Conservation (phyloP, 192 early-diverging fungal species). For the Linnemannia hyalina region DNA sequence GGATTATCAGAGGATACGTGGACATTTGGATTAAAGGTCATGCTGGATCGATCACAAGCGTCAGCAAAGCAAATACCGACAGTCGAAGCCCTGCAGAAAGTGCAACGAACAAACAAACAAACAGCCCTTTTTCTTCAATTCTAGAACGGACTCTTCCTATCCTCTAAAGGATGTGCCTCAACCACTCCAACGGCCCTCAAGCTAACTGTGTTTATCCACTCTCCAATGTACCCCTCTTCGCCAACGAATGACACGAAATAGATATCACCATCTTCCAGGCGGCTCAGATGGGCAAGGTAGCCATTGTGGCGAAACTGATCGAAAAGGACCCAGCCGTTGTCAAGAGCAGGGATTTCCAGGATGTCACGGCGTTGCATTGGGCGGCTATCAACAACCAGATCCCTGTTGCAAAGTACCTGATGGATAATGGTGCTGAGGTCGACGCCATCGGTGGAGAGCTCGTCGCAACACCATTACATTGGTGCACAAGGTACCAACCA, state of each 20-base stretch:
- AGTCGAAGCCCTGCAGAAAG: not conserved
- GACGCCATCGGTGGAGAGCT: conserved; percentile 83
- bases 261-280: conserved; percentile 75
- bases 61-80: not conserved
- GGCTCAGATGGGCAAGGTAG: conserved; percentile 77
- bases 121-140: not conserved
- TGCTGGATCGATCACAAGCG: not conserved
- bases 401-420: conserved; percentile 77
- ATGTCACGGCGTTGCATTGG: conserved; percentile 87
- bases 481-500: conserved; percentile 81
- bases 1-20: not conserved
- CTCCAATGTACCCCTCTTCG: not conserved
- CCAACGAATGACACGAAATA: conserved; percentile 8
- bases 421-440: conserved; percentile 83
- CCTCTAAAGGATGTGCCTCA: not conserved
- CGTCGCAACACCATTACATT: conserved; percentile 91
- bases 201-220: not conserved
- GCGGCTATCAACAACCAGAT: conserved; percentile 85
- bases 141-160: not conserved
- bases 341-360: conserved; percentile 73
- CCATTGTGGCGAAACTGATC: conserved; percentile 64
- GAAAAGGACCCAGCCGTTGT: conserved; percentile 65
- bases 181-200: not conserved
- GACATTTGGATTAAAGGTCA: not conserved
- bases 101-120: not conserved